Evolutionary conservation across 2,329 filamentous ascomycete species (phyloP), one percentile per base, ranked within the genome.

Genomic region (Alternaria consortialis): DNA sequence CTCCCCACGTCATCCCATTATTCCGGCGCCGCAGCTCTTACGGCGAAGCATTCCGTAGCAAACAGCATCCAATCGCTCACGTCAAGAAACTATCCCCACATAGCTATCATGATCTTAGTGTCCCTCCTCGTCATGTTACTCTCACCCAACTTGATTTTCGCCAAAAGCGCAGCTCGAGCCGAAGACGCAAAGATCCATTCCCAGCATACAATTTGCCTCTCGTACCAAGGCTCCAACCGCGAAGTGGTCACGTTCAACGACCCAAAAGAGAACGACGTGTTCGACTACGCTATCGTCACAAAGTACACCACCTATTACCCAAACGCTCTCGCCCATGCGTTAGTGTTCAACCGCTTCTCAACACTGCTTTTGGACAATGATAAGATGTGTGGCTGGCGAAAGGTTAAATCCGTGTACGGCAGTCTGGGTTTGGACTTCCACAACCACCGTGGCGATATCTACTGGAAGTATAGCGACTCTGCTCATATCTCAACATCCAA

Each of bases 361-460:
- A 2, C 0, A 2, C 34, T 40, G 9, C 1, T 20, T 20, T 20
- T 23, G 17, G 37, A 11, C 1, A 23, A 46, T 1, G 27, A 55
- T 25, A 7, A 36, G 17, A 2, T 39, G 17, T 58, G 62, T 27
- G 56, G 60, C 32, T 65, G 62, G 62, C 43, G 47, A 8, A 62
- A 65, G 27, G 44, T 36, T n/a, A 29, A 23, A 4, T 46, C 62
- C 13, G 59, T 60, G 11, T 25, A 54, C 23, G 31, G 29, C 5
- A 11, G 8, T 1, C 34, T 52, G 3, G 51, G 32, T 3, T n/a
- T 39, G 12, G 29, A 51, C 13, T 11, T 42, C 11, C 32, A 42
- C 8, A 52, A 29, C 7, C 56, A 63, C 40, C 62, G 56, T 3
- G 62, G 62, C 32, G 59, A 62, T n/a, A 57, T 63, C 36, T 58